Evolutionary conservation across 2,329 filamentous ascomycete species (phyloP).

Genomic region (Aspergillus sp.): DNA sequence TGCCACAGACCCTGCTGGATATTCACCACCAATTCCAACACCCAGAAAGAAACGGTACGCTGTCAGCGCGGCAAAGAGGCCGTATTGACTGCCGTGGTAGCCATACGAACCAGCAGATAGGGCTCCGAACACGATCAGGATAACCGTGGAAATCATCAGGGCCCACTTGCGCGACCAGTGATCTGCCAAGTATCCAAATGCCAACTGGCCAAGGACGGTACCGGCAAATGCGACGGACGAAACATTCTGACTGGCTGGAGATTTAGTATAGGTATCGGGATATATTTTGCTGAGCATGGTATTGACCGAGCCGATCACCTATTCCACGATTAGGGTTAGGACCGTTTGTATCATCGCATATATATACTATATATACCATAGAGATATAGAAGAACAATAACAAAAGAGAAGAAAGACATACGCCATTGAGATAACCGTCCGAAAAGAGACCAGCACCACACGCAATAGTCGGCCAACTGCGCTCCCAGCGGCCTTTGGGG

Average conservation of each 20-base stretch:
- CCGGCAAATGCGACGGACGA: constrained; percentile 78
- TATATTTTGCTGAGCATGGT: constrained; percentile 67
- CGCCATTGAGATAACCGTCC: constrained; percentile 86
- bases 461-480: constrained; percentile 67
- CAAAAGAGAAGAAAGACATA: constrained; percentile 30
- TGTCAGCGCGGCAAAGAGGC: constrained; percentile 68
- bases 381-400: neutral
- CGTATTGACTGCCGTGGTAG: constrained; percentile 56
- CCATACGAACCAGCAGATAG: constrained; percentile 70
- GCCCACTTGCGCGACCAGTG: constrained; percentile 78
- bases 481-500: constrained; percentile 41
- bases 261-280: constrained; percentile 57
- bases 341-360: too few relatives aligned
- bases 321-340: constrained; percentile 1
- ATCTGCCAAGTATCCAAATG: constrained; percentile 75
- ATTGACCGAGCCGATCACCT: constrained; percentile 80
- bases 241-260: constrained; percentile 64
- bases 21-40: constrained; percentile 64
- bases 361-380: neutral
- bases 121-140: constrained; percentile 77
- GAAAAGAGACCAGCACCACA: constrained; percentile 86
- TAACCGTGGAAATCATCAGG: constrained; percentile 69
- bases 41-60: constrained; percentile 79
- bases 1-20: constrained; percentile 61
- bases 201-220: constrained; percentile 71